Base-by-base conservation (phyloP, 2,329 filamentous ascomycete genomes). In the Cadophora luteo-olivacea region DNA sequence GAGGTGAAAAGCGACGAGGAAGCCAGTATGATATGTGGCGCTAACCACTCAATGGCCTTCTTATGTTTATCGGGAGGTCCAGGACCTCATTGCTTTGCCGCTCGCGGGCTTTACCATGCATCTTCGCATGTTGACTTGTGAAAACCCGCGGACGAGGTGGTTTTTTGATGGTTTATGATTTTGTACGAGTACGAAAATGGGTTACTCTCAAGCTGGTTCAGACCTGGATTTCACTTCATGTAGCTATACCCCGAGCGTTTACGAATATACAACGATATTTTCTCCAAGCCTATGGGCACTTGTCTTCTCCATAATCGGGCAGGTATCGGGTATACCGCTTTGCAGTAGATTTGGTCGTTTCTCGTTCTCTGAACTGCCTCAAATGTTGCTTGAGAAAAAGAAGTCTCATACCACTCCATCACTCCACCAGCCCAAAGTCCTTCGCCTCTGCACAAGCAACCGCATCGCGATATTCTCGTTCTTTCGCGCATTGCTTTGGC, bases 1-100 rank as follows among this genome's bases (percentile, higher is more conserved):
- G 64, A 5, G 75, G 77, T 14, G 77, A 76, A 68, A 67, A 41
- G 48, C 36, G 67, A 66, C 70, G 74, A 36, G 72, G 68, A 11
- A 77, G 73, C 57, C 68, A 72, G 58, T 75, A 74, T 72, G 75
- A 77, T 68, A 76, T 77, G 66, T 77, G 75, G 75, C 67, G 67
- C 12, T 69, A 25, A 67, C 29, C 7, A 58, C 5, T 9, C 36
- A 22, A 9, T 32, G 6, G 11, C 12, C 38, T 7, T 16, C 24
- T n/a, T n/a, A n/a, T 45, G 7, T 19, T 11, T 45, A 36, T 19
- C 19, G 36, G 36, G 9, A 41, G 9, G 11, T 41, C 22, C 55
- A 25, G 36, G 55, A 41, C 45, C 25, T 60, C 33, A 29, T 25
- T 41, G 36, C 19, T 16, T 60, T 41, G 22, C 24, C 16, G 54